A percentile compares a stretch with the other conserved stretches of the same genome.
These are phyloP conservation scores for Xylariaceae sp. DNA, from an alignment of 2,329 filamentous ascomycete genomes.

Conservation along the genomic window DNA sequence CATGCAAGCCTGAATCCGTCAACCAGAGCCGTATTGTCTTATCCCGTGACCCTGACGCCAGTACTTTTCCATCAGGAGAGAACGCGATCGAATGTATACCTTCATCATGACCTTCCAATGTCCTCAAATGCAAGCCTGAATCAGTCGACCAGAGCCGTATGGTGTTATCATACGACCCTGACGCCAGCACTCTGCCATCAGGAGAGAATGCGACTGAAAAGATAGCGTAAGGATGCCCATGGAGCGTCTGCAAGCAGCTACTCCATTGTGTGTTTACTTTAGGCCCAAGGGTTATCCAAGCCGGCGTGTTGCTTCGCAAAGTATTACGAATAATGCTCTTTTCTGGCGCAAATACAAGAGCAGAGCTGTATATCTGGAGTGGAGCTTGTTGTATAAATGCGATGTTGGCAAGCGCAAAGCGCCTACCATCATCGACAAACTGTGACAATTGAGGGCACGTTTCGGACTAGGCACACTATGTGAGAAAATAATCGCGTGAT, in stretches of 20 bases:
- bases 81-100: background rate
- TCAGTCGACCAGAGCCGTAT: constrained; percentile 2
- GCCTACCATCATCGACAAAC: constrained; percentile 27
- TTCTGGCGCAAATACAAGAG: constrained; percentile 30
- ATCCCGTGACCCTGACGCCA: too few relatives aligned
- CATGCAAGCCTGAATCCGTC: background rate
- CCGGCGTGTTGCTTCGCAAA: constrained; percentile 19
- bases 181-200: constrained; percentile 11
- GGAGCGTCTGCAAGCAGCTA: constrained; percentile 9
- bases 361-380: constrained; percentile 34
- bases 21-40: constrained; percentile 3
- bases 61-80: too few relatives aligned
- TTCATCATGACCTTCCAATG: constrained; percentile 19
- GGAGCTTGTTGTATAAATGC: constrained; percentile 27
- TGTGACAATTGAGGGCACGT: background rate
- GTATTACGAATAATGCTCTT: constrained; percentile 25
- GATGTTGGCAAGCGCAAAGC: constrained; percentile 25
- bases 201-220: constrained; percentile 5
- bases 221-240: too few relatives aligned
- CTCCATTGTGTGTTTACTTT: constrained; percentile 18
- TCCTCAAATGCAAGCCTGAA: background rate
- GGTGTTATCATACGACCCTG: constrained; percentile 7
- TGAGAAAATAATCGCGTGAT: background rate
- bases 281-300: constrained; percentile 16
- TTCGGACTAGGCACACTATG: constrained; percentile 2